A percentile compares a stretch with the other conserved stretches of the same genome.
Conservation (phyloP, 495 filamentous ascomycete genomes). For the Penicillium paxilli region DNA sequence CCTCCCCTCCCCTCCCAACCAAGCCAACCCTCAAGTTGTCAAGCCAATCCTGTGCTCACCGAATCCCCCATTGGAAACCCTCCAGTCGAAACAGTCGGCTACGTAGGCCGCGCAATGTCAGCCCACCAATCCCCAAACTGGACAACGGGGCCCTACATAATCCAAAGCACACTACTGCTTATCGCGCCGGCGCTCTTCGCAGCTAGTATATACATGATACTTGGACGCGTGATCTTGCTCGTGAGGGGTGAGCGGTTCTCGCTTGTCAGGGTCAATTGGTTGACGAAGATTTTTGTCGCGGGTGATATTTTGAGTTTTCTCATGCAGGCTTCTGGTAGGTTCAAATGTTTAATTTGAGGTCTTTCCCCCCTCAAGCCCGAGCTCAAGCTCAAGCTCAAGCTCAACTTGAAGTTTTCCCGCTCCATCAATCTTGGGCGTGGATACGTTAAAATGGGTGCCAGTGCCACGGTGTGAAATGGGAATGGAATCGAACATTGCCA, state of each 20-base stretch:
- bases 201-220: slow-evolving; percentile 58
- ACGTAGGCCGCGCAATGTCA: slow-evolving; percentile 25
- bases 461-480: no score
- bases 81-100: slow-evolving; percentile 40
- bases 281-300: slow-evolving; percentile 46
- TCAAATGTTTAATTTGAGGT: not conserved
- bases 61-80: not conserved
- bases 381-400: no score
- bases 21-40: not conserved
- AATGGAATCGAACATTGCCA: no score
- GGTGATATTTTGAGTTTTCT: slow-evolving; percentile 43
- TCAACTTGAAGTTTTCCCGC: no score
- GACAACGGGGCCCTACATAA: slow-evolving; percentile 41
- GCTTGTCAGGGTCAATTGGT: slow-evolving; percentile 39
- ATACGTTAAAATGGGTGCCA: no score
- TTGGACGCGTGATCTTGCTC: slow-evolving; percentile 47
- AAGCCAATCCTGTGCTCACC: no score
- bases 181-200: slow-evolving; percentile 52
- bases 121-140: slow-evolving; percentile 24
- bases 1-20: not conserved
- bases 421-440: no score
- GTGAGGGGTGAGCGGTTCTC: slow-evolving; percentile 38
- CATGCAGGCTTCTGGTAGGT: slow-evolving; percentile 31
- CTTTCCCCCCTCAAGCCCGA: not conserved
- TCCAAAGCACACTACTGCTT: slow-evolving; percentile 47